Conservation (phyloP, 2,329 filamentous ascomycete genomes). For the Fusarium sp. region DNA sequence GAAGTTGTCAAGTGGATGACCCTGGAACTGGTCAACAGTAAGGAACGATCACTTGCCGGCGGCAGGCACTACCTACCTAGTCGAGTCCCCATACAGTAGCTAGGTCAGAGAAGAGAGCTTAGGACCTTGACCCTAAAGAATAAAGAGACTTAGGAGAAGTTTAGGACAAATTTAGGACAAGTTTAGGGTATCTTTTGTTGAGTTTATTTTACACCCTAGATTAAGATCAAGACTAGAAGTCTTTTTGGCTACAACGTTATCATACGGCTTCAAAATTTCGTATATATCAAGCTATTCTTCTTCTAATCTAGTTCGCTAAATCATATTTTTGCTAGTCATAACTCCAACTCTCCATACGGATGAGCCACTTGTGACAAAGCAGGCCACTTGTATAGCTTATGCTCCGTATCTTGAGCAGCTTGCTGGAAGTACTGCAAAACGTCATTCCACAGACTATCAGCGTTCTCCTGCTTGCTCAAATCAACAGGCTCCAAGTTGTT, state of each 20-base stretch:
- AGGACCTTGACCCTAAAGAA: neutral
- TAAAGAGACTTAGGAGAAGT: neutral
- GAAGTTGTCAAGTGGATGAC: neutral
- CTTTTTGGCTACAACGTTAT: no score
- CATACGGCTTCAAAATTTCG: no score
- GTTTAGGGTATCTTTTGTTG: neutral
- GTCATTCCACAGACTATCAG: conserved; percentile 18
- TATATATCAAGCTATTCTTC: accelerated
- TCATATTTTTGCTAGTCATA: neutral
- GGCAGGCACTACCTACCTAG: no score
- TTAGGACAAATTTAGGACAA: neutral
- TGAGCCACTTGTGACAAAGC: conserved; percentile 1
- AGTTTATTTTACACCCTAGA: no score
- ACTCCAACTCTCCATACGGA: conserved; percentile 8
- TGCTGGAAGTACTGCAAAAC: conserved; percentile 7
- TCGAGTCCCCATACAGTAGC: no score
- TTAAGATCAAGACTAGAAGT: no score
- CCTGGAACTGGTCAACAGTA: neutral
- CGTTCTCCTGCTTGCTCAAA: conserved; percentile 21
- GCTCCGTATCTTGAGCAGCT: conserved; percentile 4
- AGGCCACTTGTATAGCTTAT: conserved; percentile 8
- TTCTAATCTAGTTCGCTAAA: neutral
- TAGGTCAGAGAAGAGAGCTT: no score
- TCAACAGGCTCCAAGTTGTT: conserved; percentile 12
- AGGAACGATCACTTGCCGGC: neutral